Percentiles rank a stretch among this genome's conserved stretches.
Evolutionary conservation across 768 basidiomycete genomes (phyloP).

Genomic region (Zangia roseola): DNA sequence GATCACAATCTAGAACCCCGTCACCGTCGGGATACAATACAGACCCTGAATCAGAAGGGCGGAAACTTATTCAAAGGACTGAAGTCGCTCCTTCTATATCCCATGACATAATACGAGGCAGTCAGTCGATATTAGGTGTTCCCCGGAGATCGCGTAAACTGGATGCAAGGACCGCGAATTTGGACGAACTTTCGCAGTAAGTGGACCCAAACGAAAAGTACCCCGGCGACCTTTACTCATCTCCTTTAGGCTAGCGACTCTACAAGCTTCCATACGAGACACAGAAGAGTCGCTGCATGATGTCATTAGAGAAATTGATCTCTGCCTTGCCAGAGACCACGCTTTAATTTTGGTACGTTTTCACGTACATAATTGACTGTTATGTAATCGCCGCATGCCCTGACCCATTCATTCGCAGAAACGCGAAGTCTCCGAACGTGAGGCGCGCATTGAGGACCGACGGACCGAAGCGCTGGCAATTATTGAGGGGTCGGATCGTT

Average conservation of each 20-base stretch:
- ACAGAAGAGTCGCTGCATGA: slow-evolving; percentile 48
- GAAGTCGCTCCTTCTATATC: slow-evolving; percentile 15
- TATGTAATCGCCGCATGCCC: slow-evolving; percentile 27
- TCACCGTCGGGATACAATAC: slow-evolving; percentile 72
- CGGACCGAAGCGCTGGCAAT: slow-evolving; percentile 42
- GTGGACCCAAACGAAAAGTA: slow-evolving; percentile 22
- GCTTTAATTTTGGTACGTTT: slow-evolving; percentile 43
- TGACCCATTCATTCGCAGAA: slow-evolving; percentile 42
- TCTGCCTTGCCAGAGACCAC: slow-evolving; percentile 42
- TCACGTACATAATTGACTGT: slow-evolving; percentile 6
- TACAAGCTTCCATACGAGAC: slow-evolving; percentile 54
- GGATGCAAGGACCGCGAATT: slow-evolving; percentile 49
- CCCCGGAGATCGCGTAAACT: slow-evolving; percentile 26
- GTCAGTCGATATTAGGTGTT: slow-evolving; percentile 12
- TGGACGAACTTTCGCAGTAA: slow-evolving; percentile 73
- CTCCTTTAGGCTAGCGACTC: slow-evolving; percentile 45
- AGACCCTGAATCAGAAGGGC: slow-evolving; percentile 62
- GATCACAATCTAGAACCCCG: slow-evolving; percentile 40
- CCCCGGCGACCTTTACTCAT: not conserved
- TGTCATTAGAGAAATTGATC: slow-evolving; percentile 48
- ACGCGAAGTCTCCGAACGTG: slow-evolving; percentile 67
- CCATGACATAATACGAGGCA: slow-evolving; percentile 18
- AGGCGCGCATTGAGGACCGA: slow-evolving; percentile 53
- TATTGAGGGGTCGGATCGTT: slow-evolving; percentile 41
- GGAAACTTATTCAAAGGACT: slow-evolving; percentile 38